A percentile compares a stretch with the other conserved stretches of the same genome.
Conservation (phyloP, 1,139 yeast genomes). For the Candida frijolesensis region DNA sequence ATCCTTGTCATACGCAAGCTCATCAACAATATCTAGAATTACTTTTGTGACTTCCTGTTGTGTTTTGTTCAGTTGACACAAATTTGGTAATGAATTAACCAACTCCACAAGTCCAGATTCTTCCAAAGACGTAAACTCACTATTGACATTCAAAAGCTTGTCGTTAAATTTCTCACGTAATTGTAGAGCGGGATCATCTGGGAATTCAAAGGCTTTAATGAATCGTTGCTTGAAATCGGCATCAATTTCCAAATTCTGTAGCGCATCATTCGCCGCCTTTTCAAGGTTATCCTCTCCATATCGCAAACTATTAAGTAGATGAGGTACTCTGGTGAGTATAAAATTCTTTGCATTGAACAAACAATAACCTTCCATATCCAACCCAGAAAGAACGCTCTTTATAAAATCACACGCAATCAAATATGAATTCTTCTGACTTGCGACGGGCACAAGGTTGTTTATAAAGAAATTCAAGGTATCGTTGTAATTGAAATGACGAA, state of each 20-base stretch:
- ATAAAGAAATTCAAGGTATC: constrained; percentile 1
- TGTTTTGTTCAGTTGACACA: constrained; percentile 43
- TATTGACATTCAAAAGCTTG: constrained; percentile 46
- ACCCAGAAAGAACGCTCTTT: constrained; percentile 21
- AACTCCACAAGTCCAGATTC: constrained; percentile 53
- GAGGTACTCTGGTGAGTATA: constrained; percentile 33
- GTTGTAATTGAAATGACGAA: constrained; percentile 7
- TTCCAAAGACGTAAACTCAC: constrained; percentile 57
- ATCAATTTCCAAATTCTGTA: constrained; percentile 19
- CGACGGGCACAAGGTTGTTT: constrained; percentile 2
- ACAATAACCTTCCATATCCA: constrained; percentile 16
- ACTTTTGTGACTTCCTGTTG: constrained; percentile 38
- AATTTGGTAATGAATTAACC: constrained; percentile 21
- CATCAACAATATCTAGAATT: constrained; percentile 35
- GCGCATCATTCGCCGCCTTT: constrained; percentile 19
- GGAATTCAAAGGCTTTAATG: constrained; percentile 34
- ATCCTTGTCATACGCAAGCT: constrained; percentile 41
- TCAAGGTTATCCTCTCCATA: constrained; percentile 24
- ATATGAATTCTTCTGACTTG: constrained; percentile 10
- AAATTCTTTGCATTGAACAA: constrained; percentile 39
- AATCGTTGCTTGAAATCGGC: constrained; percentile 59
- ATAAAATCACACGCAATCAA: constrained; percentile 25
- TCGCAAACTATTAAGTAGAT: constrained; percentile 18
- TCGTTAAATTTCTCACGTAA: constrained; percentile 27
- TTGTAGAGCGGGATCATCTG: constrained; percentile 15